Percentiles rank a stretch among this genome's conserved stretches.
phyloP scores from a whole-genome alignment of 495 filamentous ascomycete genomes.

The Daldinia childiae region DNA sequence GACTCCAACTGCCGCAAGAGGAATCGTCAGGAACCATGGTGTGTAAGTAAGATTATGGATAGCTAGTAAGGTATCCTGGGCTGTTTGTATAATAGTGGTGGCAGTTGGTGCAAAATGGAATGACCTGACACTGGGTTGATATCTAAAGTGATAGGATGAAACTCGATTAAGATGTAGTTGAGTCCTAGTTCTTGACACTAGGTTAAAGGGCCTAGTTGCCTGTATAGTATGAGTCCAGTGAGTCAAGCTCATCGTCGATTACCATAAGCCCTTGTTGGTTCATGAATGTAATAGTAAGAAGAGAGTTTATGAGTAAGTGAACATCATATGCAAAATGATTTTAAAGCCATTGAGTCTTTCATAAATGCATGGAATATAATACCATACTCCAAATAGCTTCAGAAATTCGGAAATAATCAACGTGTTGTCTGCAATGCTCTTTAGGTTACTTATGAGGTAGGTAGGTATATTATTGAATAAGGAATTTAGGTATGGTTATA shows the following conservation, averaged over 20 bases:
- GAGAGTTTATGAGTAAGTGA: not conserved
- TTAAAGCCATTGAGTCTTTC: not conserved
- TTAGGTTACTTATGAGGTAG: too few relatives aligned
- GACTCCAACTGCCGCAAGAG: slow-evolving; percentile 71
- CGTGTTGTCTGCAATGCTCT: not conserved
- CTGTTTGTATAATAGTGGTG: slow-evolving; percentile 58
- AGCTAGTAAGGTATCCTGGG: slow-evolving; percentile 65
- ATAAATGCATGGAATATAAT: not conserved
- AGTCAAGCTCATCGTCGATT: slow-evolving; percentile 21
- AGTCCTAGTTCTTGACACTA: slow-evolving; percentile 3
- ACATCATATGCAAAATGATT: not conserved
- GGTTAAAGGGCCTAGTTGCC: slow-evolving; percentile 20
- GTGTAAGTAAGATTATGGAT: slow-evolving; percentile 68
- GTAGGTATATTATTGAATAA: too few relatives aligned
- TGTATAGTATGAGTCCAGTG: slow-evolving; percentile 13
- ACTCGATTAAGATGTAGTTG: slow-evolving; percentile 13
- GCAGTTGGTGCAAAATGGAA: slow-evolving; percentile 44
- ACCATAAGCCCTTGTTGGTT: not conserved
- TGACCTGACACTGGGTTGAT: slow-evolving; percentile 11
- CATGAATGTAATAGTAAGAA: not conserved
- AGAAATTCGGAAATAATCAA: not conserved
- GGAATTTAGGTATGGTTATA: too few relatives aligned
- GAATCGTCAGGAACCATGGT: slow-evolving; percentile 77
- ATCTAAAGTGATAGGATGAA: not conserved
- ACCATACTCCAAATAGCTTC: not conserved